Evolutionary conservation across 352 stramenopile genomes (phyloP).

Genomic region (Discostella stelligera): DNA sequence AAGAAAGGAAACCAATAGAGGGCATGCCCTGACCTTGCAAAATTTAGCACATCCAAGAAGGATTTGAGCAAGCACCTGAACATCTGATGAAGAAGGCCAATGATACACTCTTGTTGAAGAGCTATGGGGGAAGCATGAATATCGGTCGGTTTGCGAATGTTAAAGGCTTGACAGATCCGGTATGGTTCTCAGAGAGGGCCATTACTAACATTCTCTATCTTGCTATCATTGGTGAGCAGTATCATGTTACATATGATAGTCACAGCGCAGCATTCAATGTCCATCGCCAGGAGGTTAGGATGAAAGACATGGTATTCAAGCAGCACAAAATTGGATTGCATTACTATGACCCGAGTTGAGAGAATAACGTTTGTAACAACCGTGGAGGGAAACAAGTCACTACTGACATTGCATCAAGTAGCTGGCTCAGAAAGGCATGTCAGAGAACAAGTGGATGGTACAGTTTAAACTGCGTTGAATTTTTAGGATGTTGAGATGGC

Average conservation of each 20-base stretch:
- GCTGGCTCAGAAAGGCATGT: background rate
- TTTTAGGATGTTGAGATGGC: too few species aligned
- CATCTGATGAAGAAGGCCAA: too few species aligned
- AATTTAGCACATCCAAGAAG: background rate
- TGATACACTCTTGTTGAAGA: background rate
- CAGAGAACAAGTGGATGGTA: slow-evolving; percentile 3
- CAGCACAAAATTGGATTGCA: too few species aligned
- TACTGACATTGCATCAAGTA: background rate
- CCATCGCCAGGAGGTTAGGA: too few species aligned
- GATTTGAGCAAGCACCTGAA: too few species aligned
- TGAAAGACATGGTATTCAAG: too few species aligned
- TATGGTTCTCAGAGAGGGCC: too few species aligned
- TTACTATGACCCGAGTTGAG: background rate
- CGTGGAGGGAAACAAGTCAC: too few species aligned
- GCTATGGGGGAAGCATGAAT: too few species aligned
- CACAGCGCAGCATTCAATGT: too few species aligned
- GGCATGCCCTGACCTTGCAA: background rate
- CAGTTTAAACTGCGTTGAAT: background rate
- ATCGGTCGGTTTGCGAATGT: background rate
- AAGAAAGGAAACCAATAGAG: slow-evolving; percentile 1
- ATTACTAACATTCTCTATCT: slow-evolving; percentile 2
- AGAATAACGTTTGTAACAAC: background rate
- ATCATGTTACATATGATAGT: background rate
- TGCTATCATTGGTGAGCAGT: background rate
- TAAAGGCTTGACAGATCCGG: background rate